Evolutionary conservation across 106 monocot species (phyloP).

Genomic region (Agapanthus africanus): DNA sequence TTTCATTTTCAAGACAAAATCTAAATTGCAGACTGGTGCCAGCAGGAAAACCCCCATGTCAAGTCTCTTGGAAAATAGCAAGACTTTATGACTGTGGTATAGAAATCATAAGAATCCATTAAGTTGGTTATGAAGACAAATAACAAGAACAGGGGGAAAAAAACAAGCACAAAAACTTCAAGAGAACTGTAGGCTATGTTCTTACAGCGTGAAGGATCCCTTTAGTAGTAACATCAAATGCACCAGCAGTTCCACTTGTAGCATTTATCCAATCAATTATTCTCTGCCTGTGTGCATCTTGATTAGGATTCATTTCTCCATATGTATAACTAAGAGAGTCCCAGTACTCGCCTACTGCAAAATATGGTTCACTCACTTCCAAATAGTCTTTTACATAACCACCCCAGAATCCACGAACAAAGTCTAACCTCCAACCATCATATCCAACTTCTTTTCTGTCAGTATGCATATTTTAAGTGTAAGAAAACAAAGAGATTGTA

Average conservation of each 20-base stretch:
- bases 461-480: neutral
- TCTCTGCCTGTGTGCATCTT: conserved; percentile 96
- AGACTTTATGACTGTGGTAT: neutral
- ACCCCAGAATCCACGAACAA: conserved; percentile 95
- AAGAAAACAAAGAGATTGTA: neutral
- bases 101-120: neutral
- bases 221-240: conserved; percentile 97
- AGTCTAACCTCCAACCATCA: conserved; percentile 97
- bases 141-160: neutral
- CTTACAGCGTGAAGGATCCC: conserved; percentile 92
- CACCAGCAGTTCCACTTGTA: conserved; percentile 80
- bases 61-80: neutral
- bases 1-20: neutral
- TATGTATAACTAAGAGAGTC: conserved; percentile 95
- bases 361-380: conserved; percentile 75
- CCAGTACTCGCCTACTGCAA: conserved; percentile 96
- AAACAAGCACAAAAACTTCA: neutral
- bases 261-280: conserved; percentile 98
- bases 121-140: neutral
- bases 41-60: neutral
- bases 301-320: conserved; percentile 88
- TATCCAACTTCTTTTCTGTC: conserved; percentile 85
- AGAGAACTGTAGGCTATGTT: conserved; percentile 1
- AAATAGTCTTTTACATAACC: conserved; percentile 97
- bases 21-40: neutral